Conservation (phyloP, 768 basidiomycete species). For the Mycena crocata region DNA sequence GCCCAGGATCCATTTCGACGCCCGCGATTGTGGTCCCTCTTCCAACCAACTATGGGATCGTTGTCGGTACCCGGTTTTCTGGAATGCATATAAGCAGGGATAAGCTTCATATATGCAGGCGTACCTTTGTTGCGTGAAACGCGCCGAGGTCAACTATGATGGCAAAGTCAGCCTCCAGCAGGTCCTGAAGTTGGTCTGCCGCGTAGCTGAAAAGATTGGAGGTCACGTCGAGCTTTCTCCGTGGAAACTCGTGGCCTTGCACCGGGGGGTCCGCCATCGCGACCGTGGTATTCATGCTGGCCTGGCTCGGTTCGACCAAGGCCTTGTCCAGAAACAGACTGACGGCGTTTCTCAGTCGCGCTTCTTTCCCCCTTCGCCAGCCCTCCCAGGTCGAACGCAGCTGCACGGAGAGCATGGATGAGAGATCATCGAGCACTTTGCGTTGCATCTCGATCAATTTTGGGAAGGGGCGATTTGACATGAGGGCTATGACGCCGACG, state of each 20-base stretch:
- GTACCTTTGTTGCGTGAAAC: constrained; percentile 9
- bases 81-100: neutral
- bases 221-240: neutral
- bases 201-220: neutral
- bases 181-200: constrained; percentile 3
- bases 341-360: constrained; percentile 16
- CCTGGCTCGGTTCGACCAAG: constrained; percentile 19
- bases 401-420: constrained; percentile 22
- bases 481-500: constrained; percentile 27
- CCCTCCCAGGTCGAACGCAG: constrained; percentile 29
- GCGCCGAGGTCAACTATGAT: constrained; percentile 13
- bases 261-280: constrained; percentile 11
- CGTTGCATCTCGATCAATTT: constrained; percentile 6
- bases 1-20: neutral
- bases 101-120: neutral
- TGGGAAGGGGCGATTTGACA: constrained; percentile 14
- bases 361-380: constrained; percentile 15
- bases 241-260: constrained; percentile 8
- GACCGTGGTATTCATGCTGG: neutral
- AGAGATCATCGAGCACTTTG: constrained; percentile 21
- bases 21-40: neutral
- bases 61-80: neutral
- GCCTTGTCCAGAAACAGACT: constrained; percentile 23
- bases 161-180: constrained; percentile 25
- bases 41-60: constrained; percentile 4